A percentile compares a stretch with the other conserved stretches of the same genome.
Evolutionary conservation across 495 filamentous ascomycete species (phyloP).

Genomic region (Chaetomium cochliodes): DNA sequence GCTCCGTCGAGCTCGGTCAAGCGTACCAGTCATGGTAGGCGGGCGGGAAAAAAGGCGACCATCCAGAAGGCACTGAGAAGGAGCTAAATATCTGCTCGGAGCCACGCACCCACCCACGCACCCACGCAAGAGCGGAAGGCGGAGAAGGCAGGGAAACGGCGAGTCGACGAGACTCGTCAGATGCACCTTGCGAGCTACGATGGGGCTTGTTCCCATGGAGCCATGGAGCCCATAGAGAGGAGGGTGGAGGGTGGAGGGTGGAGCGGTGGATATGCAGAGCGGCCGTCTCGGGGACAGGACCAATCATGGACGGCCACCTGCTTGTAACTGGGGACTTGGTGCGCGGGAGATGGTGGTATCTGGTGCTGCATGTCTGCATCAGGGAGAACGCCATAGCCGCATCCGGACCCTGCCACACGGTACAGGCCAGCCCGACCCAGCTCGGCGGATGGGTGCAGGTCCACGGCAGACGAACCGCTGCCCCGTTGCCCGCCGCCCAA

Average conservation of each 20-base stretch:
- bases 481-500: slow-evolving; percentile 10
- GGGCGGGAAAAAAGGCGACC: background rate
- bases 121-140: too few species aligned
- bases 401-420: slow-evolving; percentile 25
- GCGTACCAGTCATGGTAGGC: slow-evolving; percentile 12
- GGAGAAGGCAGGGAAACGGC: slow-evolving; percentile 5
- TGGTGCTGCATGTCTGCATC: slow-evolving; percentile 22
- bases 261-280: slow-evolving; percentile 26
- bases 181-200: slow-evolving; percentile 6
- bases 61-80: background rate
- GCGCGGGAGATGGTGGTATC: slow-evolving; percentile 25
- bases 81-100: slow-evolving; percentile 5
- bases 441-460: slow-evolving; percentile 12
- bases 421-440: slow-evolving; percentile 19
- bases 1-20: slow-evolving; percentile 9
- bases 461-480: slow-evolving; percentile 16
- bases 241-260: slow-evolving; percentile 13
- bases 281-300: slow-evolving; percentile 12
- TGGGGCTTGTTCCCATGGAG: slow-evolving; percentile 6
- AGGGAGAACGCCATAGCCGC: slow-evolving; percentile 32
- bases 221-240: background rate
- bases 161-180: slow-evolving; percentile 8
- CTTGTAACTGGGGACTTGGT: too few species aligned
- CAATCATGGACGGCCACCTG: slow-evolving; percentile 29
- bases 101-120: too few species aligned